Conservation (phyloP, 1,284 basidiomycete species). For the Phenoliferia sp. region DNA sequence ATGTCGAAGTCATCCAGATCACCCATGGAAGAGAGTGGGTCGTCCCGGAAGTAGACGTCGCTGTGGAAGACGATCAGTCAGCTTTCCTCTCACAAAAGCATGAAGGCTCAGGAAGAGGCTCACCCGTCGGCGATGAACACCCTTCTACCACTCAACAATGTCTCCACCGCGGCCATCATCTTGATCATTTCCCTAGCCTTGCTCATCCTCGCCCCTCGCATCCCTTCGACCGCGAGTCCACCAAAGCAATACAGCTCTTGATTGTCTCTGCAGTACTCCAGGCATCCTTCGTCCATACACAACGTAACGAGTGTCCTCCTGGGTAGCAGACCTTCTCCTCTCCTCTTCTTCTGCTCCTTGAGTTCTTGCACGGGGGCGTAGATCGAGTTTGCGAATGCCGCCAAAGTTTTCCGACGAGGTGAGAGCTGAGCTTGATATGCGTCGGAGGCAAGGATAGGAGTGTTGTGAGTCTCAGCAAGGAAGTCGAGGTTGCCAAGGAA, state of each 20-base stretch:
- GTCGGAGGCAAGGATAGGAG: neutral
- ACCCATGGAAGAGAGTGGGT: conserved; percentile 17
- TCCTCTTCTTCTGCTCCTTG: neutral
- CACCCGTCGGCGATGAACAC: conserved; percentile 20
- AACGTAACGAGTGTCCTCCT: conserved; percentile 9
- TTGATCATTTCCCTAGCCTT: conserved; percentile 14
- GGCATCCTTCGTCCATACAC: conserved; percentile 18
- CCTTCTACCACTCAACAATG: conserved; percentile 17
- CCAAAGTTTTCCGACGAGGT: neutral
- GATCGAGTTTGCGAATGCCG: neutral
- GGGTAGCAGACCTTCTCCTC: neutral
- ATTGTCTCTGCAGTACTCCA: conserved; percentile 13
- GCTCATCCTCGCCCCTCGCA: neutral
- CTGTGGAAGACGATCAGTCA: conserved; percentile 1
- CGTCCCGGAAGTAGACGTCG: conserved; percentile 15
- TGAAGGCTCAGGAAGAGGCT: neutral
- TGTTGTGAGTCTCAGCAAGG: neutral
- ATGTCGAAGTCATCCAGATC: conserved; percentile 16
- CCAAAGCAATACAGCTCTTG: conserved; percentile 14
- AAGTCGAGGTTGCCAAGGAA: conserved; percentile 5
- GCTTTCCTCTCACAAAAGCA: neutral
- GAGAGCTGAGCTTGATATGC: neutral
- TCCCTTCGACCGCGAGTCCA: conserved; percentile 7
- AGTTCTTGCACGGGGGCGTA: neutral
- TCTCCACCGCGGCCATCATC: conserved; percentile 6